Percentiles rank a stretch among this genome's conserved stretches.
These are phyloP conservation scores for Epicoccum sorghinum DNA, from an alignment of 2,329 filamentous ascomycete genomes.

Conservation along the genomic window DNA sequence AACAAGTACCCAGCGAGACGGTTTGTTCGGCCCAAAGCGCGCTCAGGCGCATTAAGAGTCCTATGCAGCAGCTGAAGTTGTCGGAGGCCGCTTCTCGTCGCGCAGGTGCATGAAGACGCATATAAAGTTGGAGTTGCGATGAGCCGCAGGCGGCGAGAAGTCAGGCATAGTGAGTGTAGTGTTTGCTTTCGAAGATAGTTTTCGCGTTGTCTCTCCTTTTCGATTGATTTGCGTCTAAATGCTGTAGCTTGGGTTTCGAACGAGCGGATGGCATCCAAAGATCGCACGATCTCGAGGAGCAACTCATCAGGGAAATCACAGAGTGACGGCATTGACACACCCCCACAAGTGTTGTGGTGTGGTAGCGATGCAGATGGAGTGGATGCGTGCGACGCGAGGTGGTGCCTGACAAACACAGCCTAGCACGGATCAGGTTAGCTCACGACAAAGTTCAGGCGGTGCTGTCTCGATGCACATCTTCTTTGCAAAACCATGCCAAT, in stretches of 20 bases:
- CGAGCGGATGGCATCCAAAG: constrained; percentile 24
- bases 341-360: too few species aligned
- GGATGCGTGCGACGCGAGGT: too few species aligned
- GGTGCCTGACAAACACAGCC: too few species aligned
- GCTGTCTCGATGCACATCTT: too few species aligned
- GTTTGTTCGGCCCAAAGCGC: neutral
- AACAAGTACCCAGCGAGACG: constrained; percentile 18
- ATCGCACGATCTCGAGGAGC: constrained; percentile 23
- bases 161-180: constrained; percentile 28
- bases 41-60: constrained; percentile 11
- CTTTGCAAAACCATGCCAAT: too few species aligned
- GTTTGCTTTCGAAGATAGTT: constrained; percentile 25
- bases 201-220: constrained; percentile 30
- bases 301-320: constrained; percentile 32
- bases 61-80: constrained; percentile 24
- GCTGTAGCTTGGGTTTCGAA: constrained; percentile 30
- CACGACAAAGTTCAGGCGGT: too few species aligned
- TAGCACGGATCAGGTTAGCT: too few species aligned
- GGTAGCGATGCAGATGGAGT: too few species aligned
- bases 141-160: constrained; percentile 22
- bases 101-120: constrained; percentile 26
- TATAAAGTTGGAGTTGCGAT: constrained; percentile 33
- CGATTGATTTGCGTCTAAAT: constrained; percentile 22
- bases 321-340: constrained; percentile 1
- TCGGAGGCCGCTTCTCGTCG: constrained; percentile 21